Percentiles rank a stretch among this genome's conserved stretches.
These are phyloP conservation scores for Coniochaeta pulveracea DNA, from an alignment of 2,329 filamentous ascomycete species.

Conservation along the genomic window DNA sequence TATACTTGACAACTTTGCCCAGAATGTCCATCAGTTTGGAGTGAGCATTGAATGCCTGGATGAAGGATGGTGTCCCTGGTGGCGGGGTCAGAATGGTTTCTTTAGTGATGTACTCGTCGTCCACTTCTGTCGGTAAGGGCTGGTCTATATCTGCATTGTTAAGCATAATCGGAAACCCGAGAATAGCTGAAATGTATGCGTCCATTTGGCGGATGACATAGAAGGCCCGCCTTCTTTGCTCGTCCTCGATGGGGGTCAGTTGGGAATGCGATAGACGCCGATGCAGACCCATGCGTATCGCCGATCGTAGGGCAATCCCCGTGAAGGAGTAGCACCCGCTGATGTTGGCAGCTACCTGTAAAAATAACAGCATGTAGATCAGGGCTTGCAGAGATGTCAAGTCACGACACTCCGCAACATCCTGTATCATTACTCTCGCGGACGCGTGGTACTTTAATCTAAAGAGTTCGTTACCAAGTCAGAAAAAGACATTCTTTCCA, in stretches of 20 bases:
- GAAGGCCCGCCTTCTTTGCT: constrained; percentile 53
- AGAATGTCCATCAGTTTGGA: constrained; percentile 53
- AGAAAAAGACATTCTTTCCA: constrained; percentile 1
- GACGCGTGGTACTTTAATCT: constrained; percentile 67
- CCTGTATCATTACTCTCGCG: constrained; percentile 53
- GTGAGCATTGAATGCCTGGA: constrained; percentile 56
- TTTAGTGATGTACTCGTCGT: constrained; percentile 56
- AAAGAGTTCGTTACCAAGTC: constrained; percentile 5
- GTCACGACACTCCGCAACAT: constrained; percentile 60
- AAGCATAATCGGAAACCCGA: constrained; percentile 55
- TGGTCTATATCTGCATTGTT: constrained; percentile 57
- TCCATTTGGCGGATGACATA: constrained; percentile 61
- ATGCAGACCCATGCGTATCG: constrained; percentile 69
- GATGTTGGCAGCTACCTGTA: constrained; percentile 69
- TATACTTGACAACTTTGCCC: constrained; percentile 50
- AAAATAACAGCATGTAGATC: constrained; percentile 69
- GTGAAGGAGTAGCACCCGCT: constrained; percentile 73
- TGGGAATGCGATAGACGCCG: constrained; percentile 56
- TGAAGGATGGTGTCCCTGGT: constrained; percentile 43
- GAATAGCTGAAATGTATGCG: constrained; percentile 55
- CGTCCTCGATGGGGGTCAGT: constrained; percentile 51
- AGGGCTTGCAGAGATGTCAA: constrained; percentile 64
- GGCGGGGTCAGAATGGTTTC: constrained; percentile 44
- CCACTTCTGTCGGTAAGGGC: constrained; percentile 50
- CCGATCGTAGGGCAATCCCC: constrained; percentile 64